phyloP scores from a whole-genome alignment of 2,329 filamentous ascomycete genomes.

The Clarireedia homoeocarpa region DNA sequence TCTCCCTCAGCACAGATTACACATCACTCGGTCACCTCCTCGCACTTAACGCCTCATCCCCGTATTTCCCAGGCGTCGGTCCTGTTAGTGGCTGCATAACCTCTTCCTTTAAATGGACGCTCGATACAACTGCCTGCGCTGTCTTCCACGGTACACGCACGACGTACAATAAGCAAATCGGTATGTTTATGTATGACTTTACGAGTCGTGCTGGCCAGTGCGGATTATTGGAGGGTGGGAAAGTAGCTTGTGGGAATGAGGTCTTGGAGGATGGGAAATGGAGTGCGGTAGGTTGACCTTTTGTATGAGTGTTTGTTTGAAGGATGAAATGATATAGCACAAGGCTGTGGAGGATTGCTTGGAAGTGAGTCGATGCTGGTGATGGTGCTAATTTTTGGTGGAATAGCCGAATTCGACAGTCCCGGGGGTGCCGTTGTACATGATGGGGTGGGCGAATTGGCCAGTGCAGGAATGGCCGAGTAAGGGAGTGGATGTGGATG shows the following conservation, averaged over 20 bases:
- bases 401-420: conserved; percentile 1
- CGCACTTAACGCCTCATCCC: neutral
- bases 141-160: neutral
- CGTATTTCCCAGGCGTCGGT: neutral
- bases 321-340: no score
- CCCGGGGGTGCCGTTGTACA: neutral
- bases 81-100: neutral
- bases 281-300: neutral
- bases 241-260: neutral
- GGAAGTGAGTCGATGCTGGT: no score
- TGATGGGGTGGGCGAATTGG: conserved; percentile 5
- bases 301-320: no score
- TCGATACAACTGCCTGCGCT: neutral
- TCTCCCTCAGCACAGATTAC: neutral
- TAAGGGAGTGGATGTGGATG: neutral
- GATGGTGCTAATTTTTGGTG: neutral
- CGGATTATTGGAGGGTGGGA: neutral
- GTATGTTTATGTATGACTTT: conserved; percentile 5
- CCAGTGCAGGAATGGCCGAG: neutral
- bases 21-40: neutral
- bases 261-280: neutral
- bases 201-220: neutral
- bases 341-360: neutral
- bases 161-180: neutral
- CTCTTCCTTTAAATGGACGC: neutral